Conservation (phyloP, 1,284 basidiomycete species). For the Malassezia obtusa region DNA sequence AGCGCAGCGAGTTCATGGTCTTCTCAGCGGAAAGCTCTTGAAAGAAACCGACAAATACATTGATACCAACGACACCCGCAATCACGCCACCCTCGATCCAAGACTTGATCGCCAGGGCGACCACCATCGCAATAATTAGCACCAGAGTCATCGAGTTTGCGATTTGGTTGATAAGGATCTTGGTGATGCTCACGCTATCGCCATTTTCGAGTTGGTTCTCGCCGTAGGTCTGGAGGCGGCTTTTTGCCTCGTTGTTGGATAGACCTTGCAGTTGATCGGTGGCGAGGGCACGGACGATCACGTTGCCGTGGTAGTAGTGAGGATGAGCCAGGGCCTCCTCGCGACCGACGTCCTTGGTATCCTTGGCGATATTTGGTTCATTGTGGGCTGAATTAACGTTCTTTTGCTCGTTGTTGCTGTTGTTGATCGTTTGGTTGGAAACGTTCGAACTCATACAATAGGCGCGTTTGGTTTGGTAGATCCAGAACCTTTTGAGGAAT, state of each 20-base stretch:
- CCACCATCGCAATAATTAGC: conserved; percentile 57
- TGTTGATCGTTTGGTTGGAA: neutral
- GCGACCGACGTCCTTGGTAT: neutral
- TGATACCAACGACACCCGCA: conserved; percentile 56
- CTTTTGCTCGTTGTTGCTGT: neutral
- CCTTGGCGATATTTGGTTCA: neutral
- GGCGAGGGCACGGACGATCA: conserved; percentile 1
- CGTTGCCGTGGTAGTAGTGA: conserved; percentile 4
- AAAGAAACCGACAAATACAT: conserved; percentile 52
- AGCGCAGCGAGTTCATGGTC: conserved; percentile 56
- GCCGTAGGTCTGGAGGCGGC: conserved; percentile 31
- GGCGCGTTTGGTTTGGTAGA: neutral
- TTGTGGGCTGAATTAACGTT: neutral
- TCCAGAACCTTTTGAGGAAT: neutral
- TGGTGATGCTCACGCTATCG: conserved; percentile 31
- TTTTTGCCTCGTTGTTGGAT: conserved; percentile 23
- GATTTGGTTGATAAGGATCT: conserved; percentile 39
- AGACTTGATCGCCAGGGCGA: conserved; percentile 56
- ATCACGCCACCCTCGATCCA: conserved; percentile 62
- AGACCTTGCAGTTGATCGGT: conserved; percentile 20
- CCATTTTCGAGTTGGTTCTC: conserved; percentile 39
- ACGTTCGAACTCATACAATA: neutral
- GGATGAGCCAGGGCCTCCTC: conserved; percentile 5
- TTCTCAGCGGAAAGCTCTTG: conserved; percentile 57
- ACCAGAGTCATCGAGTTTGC: conserved; percentile 47